Evolutionary conservation across 192 early-diverging fungal genomes (phyloP), one percentile per base, ranked within the genome.

Genomic region (Coemansia sp.): DNA sequence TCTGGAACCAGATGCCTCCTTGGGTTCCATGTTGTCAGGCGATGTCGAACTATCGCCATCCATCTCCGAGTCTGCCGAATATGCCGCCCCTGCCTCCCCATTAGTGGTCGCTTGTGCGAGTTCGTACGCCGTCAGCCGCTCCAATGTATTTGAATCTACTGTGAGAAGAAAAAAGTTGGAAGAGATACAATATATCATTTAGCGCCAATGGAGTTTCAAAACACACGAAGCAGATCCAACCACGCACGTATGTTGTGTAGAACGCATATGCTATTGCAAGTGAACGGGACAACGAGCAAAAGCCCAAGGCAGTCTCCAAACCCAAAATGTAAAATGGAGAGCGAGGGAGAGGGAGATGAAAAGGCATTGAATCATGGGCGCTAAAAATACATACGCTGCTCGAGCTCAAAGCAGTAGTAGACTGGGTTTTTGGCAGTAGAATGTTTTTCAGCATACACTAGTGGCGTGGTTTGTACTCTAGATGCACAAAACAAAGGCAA

Each of bases 1-100:
- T 42, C 42, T 10, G 56, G 17, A 14, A 20, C 5, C 10, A 39
- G 57, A 2, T 40, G 38, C 14, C 13, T 59, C 61, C 9, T 40
- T 51, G 39, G 48, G n/a, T 16, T 42, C 48, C n/a, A 38, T 40
- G 32, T 49, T 64, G 45, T 16, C 56, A 41, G 51, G 32, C 37
- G 61, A 48, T 11, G 61, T 51, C 43, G 43, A 53, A 74, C 74
- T 60, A 25, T 46, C 61, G 59, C 61, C 67, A 20, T 76, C 74
- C 71, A 70, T 82, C 56, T 82, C 79, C 7, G 70, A 66, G 46
- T 76, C 79, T 38, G 74, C 79, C 71, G 67, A 76, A 46, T 82
- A 76, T 19, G 68, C 42, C 13, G 71, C 65, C 11, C 46, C 63
- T 4, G 22, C 25, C 20, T 54, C 51, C 56, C 64, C 68, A 66